Percentiles rank a stretch among this genome's conserved stretches.
Conservation (phyloP, 352 stramenopile genomes). For the Phytopythium boreale region DNA sequence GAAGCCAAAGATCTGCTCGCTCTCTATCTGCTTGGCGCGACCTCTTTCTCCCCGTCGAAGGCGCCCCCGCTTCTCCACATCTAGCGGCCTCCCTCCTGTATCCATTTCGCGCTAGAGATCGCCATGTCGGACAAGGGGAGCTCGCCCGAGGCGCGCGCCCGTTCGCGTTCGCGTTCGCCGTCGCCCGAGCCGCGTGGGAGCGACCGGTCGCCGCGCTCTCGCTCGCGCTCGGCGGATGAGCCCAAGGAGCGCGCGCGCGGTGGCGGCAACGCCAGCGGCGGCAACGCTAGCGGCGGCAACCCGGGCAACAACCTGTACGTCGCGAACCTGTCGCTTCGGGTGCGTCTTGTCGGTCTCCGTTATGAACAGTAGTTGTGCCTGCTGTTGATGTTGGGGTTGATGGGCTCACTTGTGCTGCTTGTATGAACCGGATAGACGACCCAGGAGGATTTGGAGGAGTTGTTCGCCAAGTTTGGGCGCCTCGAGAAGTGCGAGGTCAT, state of each 20-base stretch:
- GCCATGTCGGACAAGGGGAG: conserved; percentile 36
- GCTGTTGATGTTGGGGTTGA: too few species aligned
- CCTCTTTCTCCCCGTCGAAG: neutral
- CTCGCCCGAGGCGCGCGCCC: conserved; percentile 23
- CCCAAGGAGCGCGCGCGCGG: conserved; percentile 11
- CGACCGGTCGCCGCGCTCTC: conserved; percentile 19
- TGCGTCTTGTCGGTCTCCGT: conserved; percentile 15
- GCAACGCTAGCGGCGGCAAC: conserved; percentile 29
- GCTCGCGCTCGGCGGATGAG: conserved; percentile 40
- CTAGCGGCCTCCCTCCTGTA: neutral
- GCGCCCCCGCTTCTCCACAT: neutral
- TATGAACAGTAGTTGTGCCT: too few species aligned
- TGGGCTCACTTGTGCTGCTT: neutral
- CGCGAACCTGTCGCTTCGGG: conserved; percentile 55
- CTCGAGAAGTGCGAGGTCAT: conserved; percentile 82
- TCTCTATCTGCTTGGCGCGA: neutral
- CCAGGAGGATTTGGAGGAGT: conserved; percentile 58
- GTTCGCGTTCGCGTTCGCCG: conserved; percentile 19
- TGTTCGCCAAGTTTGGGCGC: conserved; percentile 73
- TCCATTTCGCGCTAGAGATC: neutral
- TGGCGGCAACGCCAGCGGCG: conserved; percentile 8
- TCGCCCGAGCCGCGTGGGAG: conserved; percentile 11
- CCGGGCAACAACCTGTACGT: conserved; percentile 83
- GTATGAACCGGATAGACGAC: conserved; percentile 17
- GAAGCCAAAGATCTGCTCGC: conserved; percentile 6